phyloP scores from a whole-genome alignment of 2,329 filamentous ascomycete genomes.

The Tolypocladium tropicale region DNA sequence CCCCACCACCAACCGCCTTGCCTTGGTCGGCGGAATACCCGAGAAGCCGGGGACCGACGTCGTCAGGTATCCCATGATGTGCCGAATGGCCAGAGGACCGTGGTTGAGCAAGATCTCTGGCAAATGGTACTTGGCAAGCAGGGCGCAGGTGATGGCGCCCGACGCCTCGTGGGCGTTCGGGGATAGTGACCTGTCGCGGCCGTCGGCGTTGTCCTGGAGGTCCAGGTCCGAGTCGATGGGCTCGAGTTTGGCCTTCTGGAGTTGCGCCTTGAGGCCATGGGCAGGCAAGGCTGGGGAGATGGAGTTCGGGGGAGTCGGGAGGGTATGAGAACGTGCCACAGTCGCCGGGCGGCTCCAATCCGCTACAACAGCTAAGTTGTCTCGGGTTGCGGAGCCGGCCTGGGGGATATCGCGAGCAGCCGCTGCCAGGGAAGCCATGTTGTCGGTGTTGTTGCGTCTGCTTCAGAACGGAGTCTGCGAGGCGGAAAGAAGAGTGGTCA shows the following conservation, averaged over 20 bases:
- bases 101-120: conserved; percentile 83
- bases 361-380: conserved; percentile 66
- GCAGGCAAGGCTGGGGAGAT: conserved; percentile 82
- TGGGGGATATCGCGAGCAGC: conserved; percentile 58
- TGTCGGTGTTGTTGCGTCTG: conserved; percentile 24
- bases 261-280: conserved; percentile 64
- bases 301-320: conserved; percentile 90
- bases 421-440: conserved; percentile 56
- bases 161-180: conserved; percentile 54
- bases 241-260: conserved; percentile 48
- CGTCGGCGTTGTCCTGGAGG: conserved; percentile 50
- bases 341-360: conserved; percentile 50
- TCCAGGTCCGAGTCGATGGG: conserved; percentile 80
- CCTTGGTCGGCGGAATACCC: conserved; percentile 78
- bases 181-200: conserved; percentile 27
- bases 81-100: conserved; percentile 84
- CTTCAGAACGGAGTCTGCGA: conserved; percentile 35
- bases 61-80: conserved; percentile 90
- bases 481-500: not conserved
- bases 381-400: conserved; percentile 46
- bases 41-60: conserved; percentile 90
- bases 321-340: conserved; percentile 51
- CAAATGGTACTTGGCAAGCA: conserved; percentile 84
- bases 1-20: conserved; percentile 81
- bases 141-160: conserved; percentile 71